phyloP scores from a whole-genome alignment of 176 grass and related monocot genomes.

The Sorghum bicolor region Sorghum_bicolor_NCBIv3 NC_012874.2:68737501-68738000 shows the following conservation, averaged over 20 bases:
- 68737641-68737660: background rate
- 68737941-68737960: background rate
- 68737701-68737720: background rate
- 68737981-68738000: no score
- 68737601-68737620: slow-evolving; percentile 16
- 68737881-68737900: background rate
- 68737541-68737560: background rate
- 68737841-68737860: background rate
- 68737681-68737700: background rate
- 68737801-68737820: background rate
- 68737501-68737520: background rate
- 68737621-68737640: background rate
- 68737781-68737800: background rate
- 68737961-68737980: background rate
- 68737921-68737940: background rate
- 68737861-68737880: background rate
- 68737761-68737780: background rate
- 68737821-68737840: slow-evolving; percentile 3
- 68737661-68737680: background rate
- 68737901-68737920: background rate
- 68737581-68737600: slow-evolving; percentile 7
- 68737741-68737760: background rate
- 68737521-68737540: background rate
- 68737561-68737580: slow-evolving; percentile 24
- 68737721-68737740: background rate